A percentile compares a stretch with the other conserved stretches of the same genome.
These are phyloP conservation scores for Ceratocystis alfenasii DNA, from an alignment of 2,329 filamentous ascomycete species.

Conservation along the genomic window DNA sequence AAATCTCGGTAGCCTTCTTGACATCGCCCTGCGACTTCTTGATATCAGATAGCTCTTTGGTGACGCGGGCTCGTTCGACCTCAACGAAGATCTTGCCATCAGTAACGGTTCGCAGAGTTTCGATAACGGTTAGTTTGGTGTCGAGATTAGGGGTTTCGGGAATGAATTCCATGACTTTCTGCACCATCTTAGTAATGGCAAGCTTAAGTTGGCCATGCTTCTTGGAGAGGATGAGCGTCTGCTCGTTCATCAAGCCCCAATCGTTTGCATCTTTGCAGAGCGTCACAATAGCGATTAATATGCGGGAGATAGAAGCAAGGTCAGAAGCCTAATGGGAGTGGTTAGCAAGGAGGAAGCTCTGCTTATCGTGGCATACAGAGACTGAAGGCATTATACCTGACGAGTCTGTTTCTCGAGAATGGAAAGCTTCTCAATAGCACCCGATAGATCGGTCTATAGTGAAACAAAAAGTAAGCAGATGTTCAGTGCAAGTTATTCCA, in stretches of 20 bases:
- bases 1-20: conserved; percentile 76
- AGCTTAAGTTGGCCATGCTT: conserved; percentile 99
- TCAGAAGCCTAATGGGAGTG: conserved; percentile 65
- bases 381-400: conserved; percentile 50
- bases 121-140: conserved; percentile 84
- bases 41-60: conserved; percentile 89
- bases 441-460: conserved; percentile 60
- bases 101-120: conserved; percentile 88
- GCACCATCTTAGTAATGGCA: conserved; percentile 97
- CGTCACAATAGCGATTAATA: conserved; percentile 79
- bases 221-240: conserved; percentile 90
- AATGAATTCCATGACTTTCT: conserved; percentile 85
- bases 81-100: conserved; percentile 99
- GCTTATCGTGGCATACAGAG: conserved; percentile 24
- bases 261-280: conserved; percentile 87
- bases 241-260: conserved; percentile 92
- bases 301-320: conserved; percentile 82
- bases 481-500: not conserved
- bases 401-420: conserved; percentile 90
- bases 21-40: conserved; percentile 93
- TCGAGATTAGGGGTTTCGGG: conserved; percentile 74
- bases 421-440: conserved; percentile 85
- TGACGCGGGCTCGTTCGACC: conserved; percentile 91
- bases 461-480: not conserved
- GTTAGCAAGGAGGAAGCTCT: conserved; percentile 25